A percentile compares a stretch with the other conserved stretches of the same genome.
Evolutionary conservation across 1,284 basidiomycete genomes (phyloP).

Genomic region (Omphalotus olearius): DNA sequence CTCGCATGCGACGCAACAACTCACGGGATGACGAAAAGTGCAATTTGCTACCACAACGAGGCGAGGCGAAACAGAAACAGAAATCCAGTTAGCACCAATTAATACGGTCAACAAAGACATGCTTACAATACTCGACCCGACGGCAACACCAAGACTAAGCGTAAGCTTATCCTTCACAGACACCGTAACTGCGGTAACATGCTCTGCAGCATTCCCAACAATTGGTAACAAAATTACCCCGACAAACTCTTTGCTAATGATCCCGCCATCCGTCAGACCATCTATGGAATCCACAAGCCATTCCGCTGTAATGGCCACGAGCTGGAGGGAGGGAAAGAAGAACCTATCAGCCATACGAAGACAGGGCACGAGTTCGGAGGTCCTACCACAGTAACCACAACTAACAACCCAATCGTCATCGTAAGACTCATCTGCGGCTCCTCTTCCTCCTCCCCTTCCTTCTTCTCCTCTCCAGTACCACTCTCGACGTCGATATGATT

Average conservation of each 20-base stretch:
- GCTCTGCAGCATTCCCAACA: conserved; percentile 87
- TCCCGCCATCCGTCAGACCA: conserved; percentile 43
- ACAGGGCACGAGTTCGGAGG: background rate
- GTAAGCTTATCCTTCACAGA: conserved; percentile 77
- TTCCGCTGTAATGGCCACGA: conserved; percentile 81
- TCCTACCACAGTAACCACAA: conserved; percentile 61
- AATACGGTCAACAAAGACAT: conserved; percentile 17
- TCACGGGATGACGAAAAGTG: conserved; percentile 82
- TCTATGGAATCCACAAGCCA: conserved; percentile 80
- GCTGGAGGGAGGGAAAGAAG: conserved; percentile 2
- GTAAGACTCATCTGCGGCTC: conserved; percentile 51
- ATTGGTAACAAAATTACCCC: conserved; percentile 87
- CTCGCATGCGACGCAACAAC: conserved; percentile 18
- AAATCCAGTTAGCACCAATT: background rate
- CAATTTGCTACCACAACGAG: conserved; percentile 64
- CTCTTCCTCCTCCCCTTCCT: conserved; percentile 42
- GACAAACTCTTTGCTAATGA: conserved; percentile 74
- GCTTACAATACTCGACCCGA: conserved; percentile 82
- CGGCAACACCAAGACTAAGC: conserved; percentile 76
- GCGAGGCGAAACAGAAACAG: background rate
- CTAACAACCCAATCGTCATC: conserved; percentile 51
- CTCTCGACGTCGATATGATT: too few relatives aligned
- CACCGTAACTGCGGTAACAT: conserved; percentile 84
- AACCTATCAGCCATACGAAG: too few relatives aligned
- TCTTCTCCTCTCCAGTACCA: background rate